Percentiles rank a stretch among this genome's conserved stretches.
phyloP scores from a whole-genome alignment of 2,329 filamentous ascomycete species.

The Aureobasidium sp. region DNA sequence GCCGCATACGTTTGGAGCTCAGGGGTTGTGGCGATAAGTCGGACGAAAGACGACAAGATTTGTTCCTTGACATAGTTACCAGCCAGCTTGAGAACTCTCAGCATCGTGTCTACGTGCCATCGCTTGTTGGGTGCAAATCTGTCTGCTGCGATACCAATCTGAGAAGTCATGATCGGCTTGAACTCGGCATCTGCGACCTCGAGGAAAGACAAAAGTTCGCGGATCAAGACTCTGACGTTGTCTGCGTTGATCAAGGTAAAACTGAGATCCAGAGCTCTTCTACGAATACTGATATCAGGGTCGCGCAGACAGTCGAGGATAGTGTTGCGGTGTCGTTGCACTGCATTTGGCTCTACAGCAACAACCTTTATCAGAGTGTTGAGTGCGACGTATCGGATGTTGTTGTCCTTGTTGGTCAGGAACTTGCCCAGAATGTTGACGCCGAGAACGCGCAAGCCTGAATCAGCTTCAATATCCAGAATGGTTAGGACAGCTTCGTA shows the following conservation, averaged over 20 bases:
- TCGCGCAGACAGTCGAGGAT: slow-evolving; percentile 94
- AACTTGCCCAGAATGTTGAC: slow-evolving; percentile 99
- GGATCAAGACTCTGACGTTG: slow-evolving; percentile 87
- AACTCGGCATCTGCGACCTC: slow-evolving; percentile 98
- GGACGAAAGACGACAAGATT: slow-evolving; percentile 92
- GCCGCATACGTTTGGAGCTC: slow-evolving; percentile 95
- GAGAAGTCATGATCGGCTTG: slow-evolving; percentile 95
- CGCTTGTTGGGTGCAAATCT: slow-evolving; percentile 93
- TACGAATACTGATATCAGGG: slow-evolving; percentile 94
- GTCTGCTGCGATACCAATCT: slow-evolving; percentile 95
- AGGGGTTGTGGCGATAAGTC: slow-evolving; percentile 86
- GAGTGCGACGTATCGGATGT: slow-evolving; percentile 96
- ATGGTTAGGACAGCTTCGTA: slow-evolving; percentile 97
- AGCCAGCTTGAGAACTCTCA: slow-evolving; percentile 84
- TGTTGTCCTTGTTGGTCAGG: slow-evolving; percentile 96
- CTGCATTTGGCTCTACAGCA: slow-evolving; percentile 93
- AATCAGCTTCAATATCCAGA: slow-evolving; percentile 95
- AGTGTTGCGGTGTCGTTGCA: slow-evolving; percentile 93
- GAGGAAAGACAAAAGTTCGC: slow-evolving; percentile 88
- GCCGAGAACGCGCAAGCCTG: slow-evolving; percentile 83
- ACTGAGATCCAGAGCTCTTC: slow-evolving; percentile 91
- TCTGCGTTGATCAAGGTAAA: slow-evolving; percentile 97
- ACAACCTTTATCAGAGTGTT: slow-evolving; percentile 98
- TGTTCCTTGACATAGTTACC: slow-evolving; percentile 98
- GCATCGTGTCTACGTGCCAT: slow-evolving; percentile 98